phyloP scores from a whole-genome alignment of 352 stramenopile species.

The Phytophthora vignae region DNA sequence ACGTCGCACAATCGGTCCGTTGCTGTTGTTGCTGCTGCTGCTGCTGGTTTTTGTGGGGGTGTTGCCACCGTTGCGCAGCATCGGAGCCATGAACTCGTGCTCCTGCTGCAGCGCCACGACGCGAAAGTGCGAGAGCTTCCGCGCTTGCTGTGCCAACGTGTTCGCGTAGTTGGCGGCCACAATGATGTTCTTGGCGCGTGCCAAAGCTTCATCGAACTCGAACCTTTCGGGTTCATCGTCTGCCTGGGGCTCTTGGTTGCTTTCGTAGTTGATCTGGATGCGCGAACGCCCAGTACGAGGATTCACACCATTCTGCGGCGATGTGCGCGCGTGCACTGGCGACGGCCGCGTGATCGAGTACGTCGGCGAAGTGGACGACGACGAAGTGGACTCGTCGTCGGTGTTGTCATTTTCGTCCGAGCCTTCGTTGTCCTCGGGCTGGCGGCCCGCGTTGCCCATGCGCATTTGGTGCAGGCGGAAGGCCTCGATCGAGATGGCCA shows the following conservation, averaged over 20 bases:
- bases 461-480: slow-evolving; percentile 74
- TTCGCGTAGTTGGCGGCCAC: slow-evolving; percentile 68
- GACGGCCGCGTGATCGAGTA: slow-evolving; percentile 20
- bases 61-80: slow-evolving; percentile 26
- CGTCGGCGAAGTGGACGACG: slow-evolving; percentile 35
- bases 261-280: slow-evolving; percentile 32
- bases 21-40: slow-evolving; percentile 36
- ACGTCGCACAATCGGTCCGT: slow-evolving; percentile 28
- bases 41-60: slow-evolving; percentile 28
- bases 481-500: slow-evolving; percentile 81
- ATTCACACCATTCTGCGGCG: slow-evolving; percentile 19
- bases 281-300: slow-evolving; percentile 33
- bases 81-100: slow-evolving; percentile 48
- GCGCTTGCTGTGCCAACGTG: slow-evolving; percentile 73
- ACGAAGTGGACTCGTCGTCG: slow-evolving; percentile 38
- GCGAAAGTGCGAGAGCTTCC: slow-evolving; percentile 73
- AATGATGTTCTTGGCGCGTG: slow-evolving; percentile 68
- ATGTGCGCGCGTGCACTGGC: slow-evolving; percentile 11
- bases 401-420: slow-evolving; percentile 56
- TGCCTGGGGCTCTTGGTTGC: slow-evolving; percentile 15
- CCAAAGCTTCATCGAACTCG: slow-evolving; percentile 60
- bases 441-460: slow-evolving; percentile 58
- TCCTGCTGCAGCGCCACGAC: slow-evolving; percentile 74
- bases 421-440: slow-evolving; percentile 48
- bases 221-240: slow-evolving; percentile 18